These are phyloP conservation scores for Lindgomyces ingoldianus DNA, from an alignment of 495 filamentous ascomycete species.

Conservation along the genomic window DNA sequence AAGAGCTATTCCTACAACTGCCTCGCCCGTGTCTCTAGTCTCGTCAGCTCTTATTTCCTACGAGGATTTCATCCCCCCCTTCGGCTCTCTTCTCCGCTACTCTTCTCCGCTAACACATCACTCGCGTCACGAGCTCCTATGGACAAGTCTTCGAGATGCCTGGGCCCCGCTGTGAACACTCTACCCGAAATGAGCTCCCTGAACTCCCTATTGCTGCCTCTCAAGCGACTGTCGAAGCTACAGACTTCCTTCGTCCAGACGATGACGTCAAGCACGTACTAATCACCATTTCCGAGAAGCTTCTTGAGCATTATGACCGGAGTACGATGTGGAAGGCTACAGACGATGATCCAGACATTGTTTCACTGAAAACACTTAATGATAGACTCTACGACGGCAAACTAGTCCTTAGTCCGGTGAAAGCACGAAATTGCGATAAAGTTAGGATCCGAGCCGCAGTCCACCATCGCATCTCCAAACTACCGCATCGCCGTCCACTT, in stretches of 20 bases:
- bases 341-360: neutral
- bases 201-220: neutral
- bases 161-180: too few relatives aligned
- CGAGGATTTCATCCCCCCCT: neutral
- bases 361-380: neutral
- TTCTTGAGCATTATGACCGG: neutral
- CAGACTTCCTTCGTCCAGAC: neutral
- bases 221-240: neutral
- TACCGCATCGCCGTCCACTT: slow-evolving; percentile 1
- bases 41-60: neutral
- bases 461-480: neutral
- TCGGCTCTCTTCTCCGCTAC: neutral
- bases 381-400: slow-evolving; percentile 8
- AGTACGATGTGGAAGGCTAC: neutral
- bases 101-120: neutral
- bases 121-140: neutral
- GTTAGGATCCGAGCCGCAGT: neutral
- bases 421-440: neutral
- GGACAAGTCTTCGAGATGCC: neutral
- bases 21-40: too few relatives aligned
- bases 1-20: too few relatives aligned
- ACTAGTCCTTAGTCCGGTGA: neutral
- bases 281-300: neutral
- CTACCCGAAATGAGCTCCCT: neutral
- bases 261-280: slow-evolving; percentile 1